Base-by-base conservation (phyloP, 148 eudicot species). In the Cornus kousa region DNA sequence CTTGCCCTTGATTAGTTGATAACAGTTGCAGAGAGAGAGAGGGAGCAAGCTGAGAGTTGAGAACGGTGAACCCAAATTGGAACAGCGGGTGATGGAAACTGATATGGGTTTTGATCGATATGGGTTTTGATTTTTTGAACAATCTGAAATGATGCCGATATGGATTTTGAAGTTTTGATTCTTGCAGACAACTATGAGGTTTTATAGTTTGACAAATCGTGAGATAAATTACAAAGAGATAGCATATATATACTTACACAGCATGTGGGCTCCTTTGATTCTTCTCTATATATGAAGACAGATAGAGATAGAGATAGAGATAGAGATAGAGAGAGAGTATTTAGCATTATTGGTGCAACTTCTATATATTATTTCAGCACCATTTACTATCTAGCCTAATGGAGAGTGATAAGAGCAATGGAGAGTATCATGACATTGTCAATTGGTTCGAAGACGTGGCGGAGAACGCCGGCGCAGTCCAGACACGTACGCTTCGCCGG, bases 401-500 rank as follows among this genome's bases (percentile, higher is more conserved):
- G 80, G 80, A 78, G 59, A 62, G 33, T 10, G 31, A 16, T 5
- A 65, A 33, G 12, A 62, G 69, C 16, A 80, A 74, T 33, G 81
- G 72, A 40, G 70, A 6, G 9, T 2, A 1, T 2, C 11, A 64
- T 32, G 77, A 76, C 71, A 75, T 89, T 7, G 83, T 88, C 48
- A 46, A 53, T 7, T 87, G 90, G 94, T 93, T 93, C 74, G 86
- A 93, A 9, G 88, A 88, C 1, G 81, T 85, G 0, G 74, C 95
- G 0, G 80, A 82, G 37, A 79, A 87, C 13, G 90, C 92, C 0
- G 85, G 74, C 2, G 3, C 2, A 0, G 87, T 88, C 20, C 97
- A 93, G 67, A 84, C 82, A 12, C 83, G 86, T 80, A 91, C 90
- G 4, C 89, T 93, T 1, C 28, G 81, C 3, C 77, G 64, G 73